phyloP scores from a whole-genome alignment of 805 yeast genomes.

The Pichia occidentalis region DNA sequence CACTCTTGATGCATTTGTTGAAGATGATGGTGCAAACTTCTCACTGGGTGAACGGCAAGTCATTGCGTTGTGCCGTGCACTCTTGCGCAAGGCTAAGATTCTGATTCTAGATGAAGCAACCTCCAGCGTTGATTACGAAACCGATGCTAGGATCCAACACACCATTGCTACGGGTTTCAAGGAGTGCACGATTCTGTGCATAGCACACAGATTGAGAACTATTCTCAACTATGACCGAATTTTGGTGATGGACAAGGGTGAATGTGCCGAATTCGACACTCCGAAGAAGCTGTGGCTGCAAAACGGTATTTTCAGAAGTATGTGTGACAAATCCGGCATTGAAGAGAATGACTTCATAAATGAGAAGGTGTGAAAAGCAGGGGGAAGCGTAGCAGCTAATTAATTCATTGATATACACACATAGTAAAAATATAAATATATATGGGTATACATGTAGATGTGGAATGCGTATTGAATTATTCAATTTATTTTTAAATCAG shows the following conservation, averaged over 20 bases:
- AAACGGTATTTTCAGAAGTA: constrained; percentile 41
- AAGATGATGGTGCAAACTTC: constrained; percentile 66
- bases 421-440: not conserved
- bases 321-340: constrained; percentile 46
- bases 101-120: constrained; percentile 83
- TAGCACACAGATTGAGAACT: constrained; percentile 78
- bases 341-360: constrained; percentile 35
- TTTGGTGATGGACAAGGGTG: constrained; percentile 54
- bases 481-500: constrained; percentile 45
- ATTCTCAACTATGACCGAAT: constrained; percentile 53
- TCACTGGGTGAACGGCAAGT: constrained; percentile 76
- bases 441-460: not conserved
- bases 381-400: too few species aligned
- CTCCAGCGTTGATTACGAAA: constrained; percentile 75
- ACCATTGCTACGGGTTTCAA: constrained; percentile 65
- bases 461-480: constrained; percentile 40
- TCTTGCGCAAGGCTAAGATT: constrained; percentile 67
- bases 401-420: too few species aligned
- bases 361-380: too few species aligned
- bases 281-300: constrained; percentile 43
- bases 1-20: constrained; percentile 39
- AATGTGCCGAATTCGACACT: constrained; percentile 45
- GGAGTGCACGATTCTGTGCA: constrained; percentile 72
- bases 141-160: constrained; percentile 73
- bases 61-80: constrained; percentile 76